Conservation (phyloP, 2,329 filamentous ascomycete species). For the Claviceps digitariae region DNA sequence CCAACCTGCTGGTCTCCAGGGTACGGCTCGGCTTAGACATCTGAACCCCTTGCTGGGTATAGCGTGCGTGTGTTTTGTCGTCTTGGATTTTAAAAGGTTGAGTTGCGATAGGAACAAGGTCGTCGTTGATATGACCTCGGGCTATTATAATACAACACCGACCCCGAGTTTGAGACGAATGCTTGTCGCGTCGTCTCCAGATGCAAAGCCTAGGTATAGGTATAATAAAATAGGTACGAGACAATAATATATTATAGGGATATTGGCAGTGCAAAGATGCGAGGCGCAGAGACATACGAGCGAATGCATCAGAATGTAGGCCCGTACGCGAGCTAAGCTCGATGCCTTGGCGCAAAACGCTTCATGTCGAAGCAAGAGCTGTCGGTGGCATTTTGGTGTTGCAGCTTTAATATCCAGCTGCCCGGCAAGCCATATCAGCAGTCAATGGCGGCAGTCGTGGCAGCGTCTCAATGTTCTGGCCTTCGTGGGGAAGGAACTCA, state of each 20-base stretch:
- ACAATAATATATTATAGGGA: neutral
- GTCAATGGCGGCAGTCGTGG: neutral
- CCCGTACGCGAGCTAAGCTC: neutral
- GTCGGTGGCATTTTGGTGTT: no score
- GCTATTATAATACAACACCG: neutral
- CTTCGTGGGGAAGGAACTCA: neutral
- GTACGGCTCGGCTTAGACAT: conserved; percentile 14
- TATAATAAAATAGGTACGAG: neutral
- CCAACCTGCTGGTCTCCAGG: conserved; percentile 17
- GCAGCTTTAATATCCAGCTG: neutral
- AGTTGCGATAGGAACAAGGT: neutral
- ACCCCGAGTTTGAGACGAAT: neutral
- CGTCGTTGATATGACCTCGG: neutral
- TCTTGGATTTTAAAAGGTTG: neutral
- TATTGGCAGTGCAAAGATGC: neutral
- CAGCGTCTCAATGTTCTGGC: neutral
- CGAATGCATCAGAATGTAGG: neutral
- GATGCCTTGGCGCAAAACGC: neutral
- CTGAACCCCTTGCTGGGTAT: neutral
- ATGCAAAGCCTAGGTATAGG: neutral
- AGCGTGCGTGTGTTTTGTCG: neutral
- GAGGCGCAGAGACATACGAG: neutral
- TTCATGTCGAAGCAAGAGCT: neutral
- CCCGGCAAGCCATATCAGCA: neutral
- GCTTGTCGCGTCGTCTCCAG: neutral